Evolutionary conservation across 805 yeast genomes (phyloP), one percentile per base, ranked within the genome.

Genomic region (Lipomyces japonicus): DNA sequence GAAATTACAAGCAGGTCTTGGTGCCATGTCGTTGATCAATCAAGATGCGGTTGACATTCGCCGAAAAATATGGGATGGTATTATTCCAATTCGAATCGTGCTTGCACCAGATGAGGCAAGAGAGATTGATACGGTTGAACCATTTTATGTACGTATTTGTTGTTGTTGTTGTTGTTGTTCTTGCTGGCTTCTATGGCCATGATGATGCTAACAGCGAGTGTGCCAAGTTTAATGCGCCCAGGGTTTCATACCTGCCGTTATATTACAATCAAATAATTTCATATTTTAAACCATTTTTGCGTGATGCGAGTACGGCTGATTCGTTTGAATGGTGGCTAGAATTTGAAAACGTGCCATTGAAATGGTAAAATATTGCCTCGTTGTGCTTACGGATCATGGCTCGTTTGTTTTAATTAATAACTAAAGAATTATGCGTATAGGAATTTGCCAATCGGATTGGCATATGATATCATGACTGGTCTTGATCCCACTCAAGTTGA

Each of bases 401-500:
- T n/a, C 22, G 12, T 7, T 12, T 23, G 12, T 25, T 23, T 23
- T 26, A 35, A 25, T 5, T 32, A 23, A 23, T 4, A 3, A 30
- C 44, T 39, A 43, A 39, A 19, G 34, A 32, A 46, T 34, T 36
- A 2, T 26, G 24, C 10, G 31, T 30, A 14, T 48, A 62, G 66
- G 67, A 79, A 84, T 57, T 70, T 79, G 54, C 96, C 96, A 0
- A 65, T 82, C 1, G 95, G 95, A 0, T 67, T 84, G 3, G 64
- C 81, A 1, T 80, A 75, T 61, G 95, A 87, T 59, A 67, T 72
- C 6, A 61, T 76, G 49, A 67, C 71, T n/a, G 70, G 71, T 1
- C 63, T 72, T 21, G 68, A 69, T 38, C 73, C 73, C 3, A 19
- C 58, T 5, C 46, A 48, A 49, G 35, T 53, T 46, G 44, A 51